A percentile compares a stretch with the other conserved stretches of the same genome.
phyloP scores from a whole-genome alignment of 164 flowering plant species.

The Warburgia ugandensis region DNA sequence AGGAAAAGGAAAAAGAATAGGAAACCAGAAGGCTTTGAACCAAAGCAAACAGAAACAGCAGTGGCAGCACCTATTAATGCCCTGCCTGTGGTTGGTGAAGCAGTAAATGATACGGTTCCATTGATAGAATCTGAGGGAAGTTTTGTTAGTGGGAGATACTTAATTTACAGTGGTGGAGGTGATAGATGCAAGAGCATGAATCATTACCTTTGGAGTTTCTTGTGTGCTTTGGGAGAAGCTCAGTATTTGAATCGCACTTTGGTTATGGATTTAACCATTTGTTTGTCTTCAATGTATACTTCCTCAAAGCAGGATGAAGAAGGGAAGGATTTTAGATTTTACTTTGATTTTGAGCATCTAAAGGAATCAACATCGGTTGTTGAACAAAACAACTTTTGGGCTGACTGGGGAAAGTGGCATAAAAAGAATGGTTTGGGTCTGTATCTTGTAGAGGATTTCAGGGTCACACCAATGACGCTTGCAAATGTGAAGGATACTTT shows the following conservation, averaged over 20 bases:
- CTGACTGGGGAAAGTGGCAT: slow-evolving; percentile 73
- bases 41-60: slow-evolving; percentile 12
- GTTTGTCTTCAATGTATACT: slow-evolving; percentile 67
- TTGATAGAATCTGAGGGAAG: slow-evolving; percentile 61
- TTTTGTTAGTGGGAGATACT: slow-evolving; percentile 60
- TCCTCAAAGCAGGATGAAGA: slow-evolving; percentile 73
- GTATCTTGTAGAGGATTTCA: slow-evolving; percentile 69
- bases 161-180: slow-evolving; percentile 73
- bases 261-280: slow-evolving; percentile 69
- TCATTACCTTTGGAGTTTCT: slow-evolving; percentile 87
- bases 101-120: slow-evolving; percentile 70
- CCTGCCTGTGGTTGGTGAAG: too few relatives aligned
- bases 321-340: slow-evolving; percentile 86
- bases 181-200: slow-evolving; percentile 95
- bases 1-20: slow-evolving; percentile 78
- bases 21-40: slow-evolving; percentile 21
- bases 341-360: slow-evolving; percentile 91
- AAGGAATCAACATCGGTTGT: slow-evolving; percentile 68
- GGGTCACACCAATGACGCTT: slow-evolving; percentile 77
- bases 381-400: slow-evolving; percentile 79
- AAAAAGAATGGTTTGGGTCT: slow-evolving; percentile 46
- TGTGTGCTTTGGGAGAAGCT: slow-evolving; percentile 91
- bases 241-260: slow-evolving; percentile 85
- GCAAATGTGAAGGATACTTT: slow-evolving; percentile 47
- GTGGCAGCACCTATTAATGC: too few relatives aligned